Evolutionary conservation across 495 filamentous ascomycete species (phyloP), one percentile per base, ranked within the genome.

Genomic region (Tuber indicum): DNA sequence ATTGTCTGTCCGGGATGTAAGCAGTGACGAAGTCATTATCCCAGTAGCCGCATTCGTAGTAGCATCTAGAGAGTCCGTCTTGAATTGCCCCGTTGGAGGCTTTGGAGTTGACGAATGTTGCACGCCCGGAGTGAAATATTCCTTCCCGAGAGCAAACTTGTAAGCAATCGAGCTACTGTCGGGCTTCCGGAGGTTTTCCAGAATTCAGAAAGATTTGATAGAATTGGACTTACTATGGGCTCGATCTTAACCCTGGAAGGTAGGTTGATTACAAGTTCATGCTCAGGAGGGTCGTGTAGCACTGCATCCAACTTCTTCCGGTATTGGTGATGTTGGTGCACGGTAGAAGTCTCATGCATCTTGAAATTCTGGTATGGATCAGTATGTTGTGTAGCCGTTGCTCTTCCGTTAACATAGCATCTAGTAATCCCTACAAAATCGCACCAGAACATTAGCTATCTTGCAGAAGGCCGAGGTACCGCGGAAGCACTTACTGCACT

Each of bases 291-390:
- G 44, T 89, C 87, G 71, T 90, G 90, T 45, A 91, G 83, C 52
- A 93, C 86, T 0, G 85, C 84, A 75, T 90, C 88, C 78, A 97
- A 85, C 78, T 91, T 91, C 17, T 88, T 87, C 72, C 86, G 87
- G 72, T 94, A 87, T 82, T 93, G 87, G 74, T 92, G 90, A 81
- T 96, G 89, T 81, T 98, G 96, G n/a, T 92, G 87, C 45, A 91
- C 89, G n/a, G 86, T 87, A 72, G 86, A 89, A 81, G 79, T 85
- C 79, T 87, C 86, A 66, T 92, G 91, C 7, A 94, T 88, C 58
- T 88, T 85, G 70, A 93, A 85, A 17, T 85, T 85, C 47, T 91
- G 87, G 84, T 96, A 96, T 1, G 91, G 91, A 80, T 98, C 93
- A 21, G 87, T 83, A 81, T 94, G 93, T 71, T 87, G 87, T n/a